phyloP scores from a whole-genome alignment of 1,284 basidiomycete species.

The Malassezia slooffiae region DNA sequence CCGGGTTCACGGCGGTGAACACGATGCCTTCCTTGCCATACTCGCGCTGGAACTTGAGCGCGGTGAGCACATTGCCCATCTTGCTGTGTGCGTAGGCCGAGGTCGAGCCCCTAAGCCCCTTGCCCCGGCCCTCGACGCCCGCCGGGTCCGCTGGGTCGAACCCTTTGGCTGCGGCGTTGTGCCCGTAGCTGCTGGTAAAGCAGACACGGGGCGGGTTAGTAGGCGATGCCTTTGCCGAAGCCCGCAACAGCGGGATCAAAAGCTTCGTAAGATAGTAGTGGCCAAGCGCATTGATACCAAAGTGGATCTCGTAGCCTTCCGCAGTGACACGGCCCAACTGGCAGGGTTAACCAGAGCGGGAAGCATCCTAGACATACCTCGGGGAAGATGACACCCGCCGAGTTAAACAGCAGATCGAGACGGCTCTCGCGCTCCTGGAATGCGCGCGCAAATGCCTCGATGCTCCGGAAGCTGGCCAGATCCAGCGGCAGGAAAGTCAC shows the following conservation, averaged over 20 bases:
- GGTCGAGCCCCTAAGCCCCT: not conserved
- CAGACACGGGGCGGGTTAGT: constrained; percentile 11
- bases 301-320: constrained; percentile 29
- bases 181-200: constrained; percentile 17
- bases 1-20: constrained; percentile 18
- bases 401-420: constrained; percentile 26
- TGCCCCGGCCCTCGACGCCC: not conserved
- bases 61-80: constrained; percentile 7
- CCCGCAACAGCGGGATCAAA: constrained; percentile 15
- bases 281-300: constrained; percentile 27
- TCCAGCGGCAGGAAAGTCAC: constrained; percentile 23
- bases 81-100: constrained; percentile 26
- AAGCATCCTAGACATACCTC: not conserved
- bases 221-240: constrained; percentile 1
- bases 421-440: constrained; percentile 13
- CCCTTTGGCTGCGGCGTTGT: constrained; percentile 10
- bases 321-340: constrained; percentile 4
- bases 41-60: constrained; percentile 2
- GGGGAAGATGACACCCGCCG: constrained; percentile 20
- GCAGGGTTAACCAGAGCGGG: too few species aligned
- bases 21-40: constrained; percentile 17
- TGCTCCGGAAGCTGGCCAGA: constrained; percentile 18
- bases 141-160: constrained; percentile 5
- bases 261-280: constrained; percentile 24
- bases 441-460: constrained; percentile 18